Conservation (phyloP, 768 basidiomycete genomes). For the Boletellus ananiceps region DNA sequence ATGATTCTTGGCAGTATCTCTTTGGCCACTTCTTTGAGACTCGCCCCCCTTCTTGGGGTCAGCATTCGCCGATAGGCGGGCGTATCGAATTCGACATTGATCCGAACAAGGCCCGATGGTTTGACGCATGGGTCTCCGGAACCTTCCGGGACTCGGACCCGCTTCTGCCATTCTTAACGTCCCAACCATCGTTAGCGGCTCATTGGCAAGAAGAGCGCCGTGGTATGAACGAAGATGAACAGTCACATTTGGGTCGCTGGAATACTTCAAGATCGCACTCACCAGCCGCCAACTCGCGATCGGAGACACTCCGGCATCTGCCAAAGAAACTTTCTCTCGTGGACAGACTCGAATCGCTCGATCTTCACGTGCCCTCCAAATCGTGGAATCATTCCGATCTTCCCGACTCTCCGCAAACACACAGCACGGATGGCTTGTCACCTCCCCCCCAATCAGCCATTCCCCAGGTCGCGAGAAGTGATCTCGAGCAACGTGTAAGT, state of each 20-base stretch:
- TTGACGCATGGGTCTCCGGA: slow-evolving; percentile 61
- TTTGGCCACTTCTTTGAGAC: slow-evolving; percentile 61
- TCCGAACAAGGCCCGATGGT: slow-evolving; percentile 71
- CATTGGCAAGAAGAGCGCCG: slow-evolving; percentile 41
- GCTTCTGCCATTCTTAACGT: slow-evolving; percentile 34
- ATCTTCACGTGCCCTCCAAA: slow-evolving; percentile 35
- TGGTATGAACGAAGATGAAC: slow-evolving; percentile 42
- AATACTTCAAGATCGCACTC: slow-evolving; percentile 25
- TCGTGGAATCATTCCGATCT: slow-evolving; percentile 8
- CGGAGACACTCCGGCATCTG: slow-evolving; percentile 43
- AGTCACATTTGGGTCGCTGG: slow-evolving; percentile 33
- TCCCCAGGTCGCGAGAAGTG: slow-evolving; percentile 46
- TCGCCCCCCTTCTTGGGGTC: slow-evolving; percentile 28
- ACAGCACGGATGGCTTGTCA: slow-evolving; percentile 41
- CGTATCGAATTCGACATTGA: slow-evolving; percentile 89
- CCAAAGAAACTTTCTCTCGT: slow-evolving; percentile 68
- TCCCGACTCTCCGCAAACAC: slow-evolving; percentile 16
- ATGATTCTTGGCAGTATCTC: slow-evolving; percentile 70
- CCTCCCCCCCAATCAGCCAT: slow-evolving; percentile 63
- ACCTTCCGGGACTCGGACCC: slow-evolving; percentile 40
- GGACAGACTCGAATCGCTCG: slow-evolving; percentile 52
- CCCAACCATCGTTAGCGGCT: slow-evolving; percentile 37
- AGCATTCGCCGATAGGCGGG: slow-evolving; percentile 61
- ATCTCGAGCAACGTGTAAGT: slow-evolving; percentile 54
- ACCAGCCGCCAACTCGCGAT: slow-evolving; percentile 12